A percentile compares a stretch with the other conserved stretches of the same genome.
These are phyloP conservation scores for Leishmania arabica DNA, from an alignment of 208 protist species.

Conservation along the genomic window DNA sequence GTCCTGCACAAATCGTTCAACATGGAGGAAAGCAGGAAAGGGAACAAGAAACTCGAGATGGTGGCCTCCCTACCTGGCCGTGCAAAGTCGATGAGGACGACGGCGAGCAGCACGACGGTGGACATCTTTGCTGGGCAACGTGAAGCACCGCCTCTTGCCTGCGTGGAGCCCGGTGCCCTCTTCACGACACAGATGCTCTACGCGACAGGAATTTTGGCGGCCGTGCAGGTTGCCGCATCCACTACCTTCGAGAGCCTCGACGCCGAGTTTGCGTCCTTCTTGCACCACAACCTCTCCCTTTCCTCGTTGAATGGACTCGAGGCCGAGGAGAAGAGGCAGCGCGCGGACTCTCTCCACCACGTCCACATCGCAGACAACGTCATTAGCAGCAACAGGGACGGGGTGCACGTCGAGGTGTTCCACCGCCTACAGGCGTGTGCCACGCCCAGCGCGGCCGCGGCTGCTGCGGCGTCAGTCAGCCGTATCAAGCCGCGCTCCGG, in stretches of 20 bases:
- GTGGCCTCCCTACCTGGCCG: not conserved
- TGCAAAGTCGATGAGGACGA: not conserved
- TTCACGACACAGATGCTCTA: slow-evolving; percentile 47
- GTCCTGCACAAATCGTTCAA: slow-evolving; percentile 37
- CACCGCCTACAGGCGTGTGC: slow-evolving; percentile 32
- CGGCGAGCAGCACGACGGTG: not conserved
- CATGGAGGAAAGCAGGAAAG: slow-evolving; percentile 11
- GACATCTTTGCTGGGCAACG: slow-evolving; percentile 36
- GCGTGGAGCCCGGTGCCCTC: slow-evolving; percentile 31
- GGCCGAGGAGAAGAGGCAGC: slow-evolving; percentile 23
- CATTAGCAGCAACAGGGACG: slow-evolving; percentile 41
- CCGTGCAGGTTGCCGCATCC: slow-evolving; percentile 30
- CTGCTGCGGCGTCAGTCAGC: not conserved
- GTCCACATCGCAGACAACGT: slow-evolving; percentile 43
- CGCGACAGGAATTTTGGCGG: slow-evolving; percentile 37
- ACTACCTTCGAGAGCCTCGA: slow-evolving; percentile 24
- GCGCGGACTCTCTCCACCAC: slow-evolving; percentile 44
- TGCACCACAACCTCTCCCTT: slow-evolving; percentile 19
- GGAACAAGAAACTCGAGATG: slow-evolving; percentile 7
- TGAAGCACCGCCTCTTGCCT: slow-evolving; percentile 38
- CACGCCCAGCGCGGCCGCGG: not conserved
- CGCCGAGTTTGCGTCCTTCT: slow-evolving; percentile 23
- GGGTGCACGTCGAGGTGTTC: slow-evolving; percentile 49
- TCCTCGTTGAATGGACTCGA: slow-evolving; percentile 8
- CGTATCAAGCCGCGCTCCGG: not conserved